A percentile compares a stretch with the other conserved stretches of the same genome.
Evolutionary conservation across 2,329 filamentous ascomycete genomes (phyloP).

Genomic region (Metarhizium guizhouense): DNA sequence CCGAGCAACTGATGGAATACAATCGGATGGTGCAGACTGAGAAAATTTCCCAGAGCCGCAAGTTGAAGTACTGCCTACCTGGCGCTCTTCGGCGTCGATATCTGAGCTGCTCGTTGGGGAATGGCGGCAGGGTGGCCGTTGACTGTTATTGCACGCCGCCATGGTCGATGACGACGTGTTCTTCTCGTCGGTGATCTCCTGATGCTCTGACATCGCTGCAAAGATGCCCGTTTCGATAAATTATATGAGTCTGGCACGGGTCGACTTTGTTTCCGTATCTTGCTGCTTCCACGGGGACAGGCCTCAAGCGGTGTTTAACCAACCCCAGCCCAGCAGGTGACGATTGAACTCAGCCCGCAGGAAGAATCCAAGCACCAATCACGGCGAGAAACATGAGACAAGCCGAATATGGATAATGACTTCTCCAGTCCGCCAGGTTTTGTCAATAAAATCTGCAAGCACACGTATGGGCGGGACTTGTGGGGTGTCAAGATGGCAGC

Average conservation of each 20-base stretch:
- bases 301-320: neutral
- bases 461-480: too few species aligned
- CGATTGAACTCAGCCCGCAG: neutral
- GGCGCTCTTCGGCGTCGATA: neutral
- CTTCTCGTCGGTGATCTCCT: neutral
- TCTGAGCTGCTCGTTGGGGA: neutral
- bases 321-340: neutral
- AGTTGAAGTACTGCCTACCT: neutral
- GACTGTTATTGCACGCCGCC: neutral
- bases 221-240: neutral
- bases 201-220: neutral
- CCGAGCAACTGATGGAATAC: neutral
- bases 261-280: neutral
- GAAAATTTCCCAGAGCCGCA: neutral
- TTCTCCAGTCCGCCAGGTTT: too few species aligned
- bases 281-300: neutral
- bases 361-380: neutral
- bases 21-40: neutral
- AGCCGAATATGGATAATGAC: neutral
- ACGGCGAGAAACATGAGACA: neutral
- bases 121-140: neutral
- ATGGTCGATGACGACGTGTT: neutral
- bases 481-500: too few species aligned
- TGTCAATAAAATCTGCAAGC: too few species aligned
- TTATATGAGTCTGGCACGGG: too few species aligned